Base-by-base conservation (phyloP, 23 red algal genomes). In the Cyanidioschyzon merolae region DNA sequence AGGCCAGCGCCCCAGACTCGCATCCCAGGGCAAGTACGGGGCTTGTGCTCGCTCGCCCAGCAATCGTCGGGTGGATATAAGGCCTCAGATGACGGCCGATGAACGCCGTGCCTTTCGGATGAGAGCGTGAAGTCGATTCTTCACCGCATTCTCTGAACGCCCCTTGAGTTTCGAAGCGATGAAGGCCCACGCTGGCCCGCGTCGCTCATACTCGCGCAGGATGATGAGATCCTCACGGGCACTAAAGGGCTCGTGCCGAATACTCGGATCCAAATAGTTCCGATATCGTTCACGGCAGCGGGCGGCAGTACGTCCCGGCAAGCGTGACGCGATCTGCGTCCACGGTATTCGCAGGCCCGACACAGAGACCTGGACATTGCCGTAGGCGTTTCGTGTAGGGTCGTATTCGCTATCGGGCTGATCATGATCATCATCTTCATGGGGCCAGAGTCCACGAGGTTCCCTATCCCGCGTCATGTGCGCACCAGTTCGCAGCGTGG, bases 141-240 rank as follows among this genome's bases (percentile, higher is more conserved):
- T 76, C 2, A 76, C 74, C 37, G 39, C 39, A 35, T 76, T 76
- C 37, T 76, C 74, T 1, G 74, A 76, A 40, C 74, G 74, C 18
- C 74, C 74, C 1, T 24, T 24, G 34, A 76, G 74, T 27, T 39
- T 50, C 21, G 34, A 39, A 25, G 74, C 74, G 26, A 76, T 76
- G 38, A 1, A 39, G 21, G 31, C 74, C 74, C 74, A 76, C 2
- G 37, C 15, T 39, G 36, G n/a, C 18, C 74, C 74, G 1, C 35
- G 12, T 25, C 25, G 2, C 7, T 25, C 2, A 39, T 76, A 39
- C 37, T 41, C 37, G 2, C 39, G 37, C 18, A 76, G 36, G 38
- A 76, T 76, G 74, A 39, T 39, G 2, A 25, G 31, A 39, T 76
- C 74, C 74, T 76, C 74, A 26, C 39, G 18, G 30, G 74, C 37